Evolutionary conservation across 1,284 basidiomycete species (phyloP).

Genomic region (Melampsora americana): DNA sequence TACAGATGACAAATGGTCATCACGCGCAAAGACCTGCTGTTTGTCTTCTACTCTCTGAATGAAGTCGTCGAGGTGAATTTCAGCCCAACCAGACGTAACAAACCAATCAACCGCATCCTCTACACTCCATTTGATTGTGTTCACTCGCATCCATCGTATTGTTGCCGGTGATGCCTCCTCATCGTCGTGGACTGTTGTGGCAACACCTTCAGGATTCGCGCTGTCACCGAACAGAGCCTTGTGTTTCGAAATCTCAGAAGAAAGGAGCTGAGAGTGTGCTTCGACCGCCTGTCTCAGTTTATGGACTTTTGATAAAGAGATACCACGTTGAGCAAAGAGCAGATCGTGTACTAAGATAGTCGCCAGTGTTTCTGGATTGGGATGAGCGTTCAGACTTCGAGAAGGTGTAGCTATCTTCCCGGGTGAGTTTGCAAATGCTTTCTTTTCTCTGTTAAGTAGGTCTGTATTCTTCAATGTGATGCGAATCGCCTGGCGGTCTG

Average conservation of each 20-base stretch:
- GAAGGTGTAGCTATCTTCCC: conserved; percentile 53
- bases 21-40: conserved; percentile 70
- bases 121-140: conserved; percentile 29
- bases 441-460: conserved; percentile 70
- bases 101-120: conserved; percentile 25
- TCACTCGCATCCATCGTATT: conserved; percentile 33
- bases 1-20: conserved; percentile 62
- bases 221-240: conserved; percentile 12
- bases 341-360: conserved; percentile 83
- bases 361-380: conserved; percentile 61
- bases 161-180: background rate
- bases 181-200: background rate
- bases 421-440: conserved; percentile 61
- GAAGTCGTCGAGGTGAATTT: background rate
- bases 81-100: conserved; percentile 20
- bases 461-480: conserved; percentile 65
- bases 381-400: conserved; percentile 46
- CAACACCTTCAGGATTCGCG: background rate
- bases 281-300: conserved; percentile 51
- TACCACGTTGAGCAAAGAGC: conserved; percentile 66
- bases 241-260: conserved; percentile 16
- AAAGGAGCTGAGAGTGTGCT: conserved; percentile 47
- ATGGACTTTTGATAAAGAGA: conserved; percentile 51
- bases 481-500: conserved; percentile 68
- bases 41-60: background rate